Evolutionary conservation across 345 rosid species (phyloP).

Genomic region (Salix purpurea): DNA sequence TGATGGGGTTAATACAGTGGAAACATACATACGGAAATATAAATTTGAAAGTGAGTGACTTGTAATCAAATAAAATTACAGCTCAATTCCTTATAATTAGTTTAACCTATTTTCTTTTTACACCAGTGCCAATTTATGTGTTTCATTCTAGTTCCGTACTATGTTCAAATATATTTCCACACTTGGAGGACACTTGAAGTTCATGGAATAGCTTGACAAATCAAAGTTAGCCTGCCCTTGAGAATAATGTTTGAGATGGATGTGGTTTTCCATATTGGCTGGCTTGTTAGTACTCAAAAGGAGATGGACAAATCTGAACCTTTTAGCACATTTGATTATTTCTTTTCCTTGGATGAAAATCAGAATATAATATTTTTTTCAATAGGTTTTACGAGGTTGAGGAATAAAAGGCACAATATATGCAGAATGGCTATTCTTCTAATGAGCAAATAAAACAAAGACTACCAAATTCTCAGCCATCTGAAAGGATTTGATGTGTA

Average conservation of each 20-base stretch:
- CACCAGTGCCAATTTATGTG: background rate
- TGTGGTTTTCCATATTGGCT: background rate
- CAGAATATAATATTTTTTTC: too few relatives aligned
- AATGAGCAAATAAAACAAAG: background rate
- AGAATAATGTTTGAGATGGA: background rate
- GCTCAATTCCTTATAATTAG: too few relatives aligned
- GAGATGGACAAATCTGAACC: too few relatives aligned
- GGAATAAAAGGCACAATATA: background rate
- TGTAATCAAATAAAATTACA: too few relatives aligned
- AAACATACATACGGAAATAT: too few relatives aligned
- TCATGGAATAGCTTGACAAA: background rate
- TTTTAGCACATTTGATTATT: too few relatives aligned
- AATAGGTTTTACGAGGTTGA: background rate
- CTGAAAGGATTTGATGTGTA: background rate
- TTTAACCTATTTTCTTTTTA: background rate
- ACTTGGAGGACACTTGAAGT: background rate
- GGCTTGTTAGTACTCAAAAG: too few relatives aligned
- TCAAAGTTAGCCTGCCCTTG: background rate
- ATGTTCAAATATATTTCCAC: background rate
- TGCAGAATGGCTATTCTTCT: too few relatives aligned
- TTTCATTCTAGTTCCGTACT: too few relatives aligned
- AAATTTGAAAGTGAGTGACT: too few relatives aligned
- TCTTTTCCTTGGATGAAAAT: too few relatives aligned
- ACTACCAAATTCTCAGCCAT: background rate
- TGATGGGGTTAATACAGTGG: too few relatives aligned